Evolutionary conservation across 768 basidiomycete species (phyloP), one percentile per base, ranked within the genome.

Genomic region (Phaffia tasmanica): DNA sequence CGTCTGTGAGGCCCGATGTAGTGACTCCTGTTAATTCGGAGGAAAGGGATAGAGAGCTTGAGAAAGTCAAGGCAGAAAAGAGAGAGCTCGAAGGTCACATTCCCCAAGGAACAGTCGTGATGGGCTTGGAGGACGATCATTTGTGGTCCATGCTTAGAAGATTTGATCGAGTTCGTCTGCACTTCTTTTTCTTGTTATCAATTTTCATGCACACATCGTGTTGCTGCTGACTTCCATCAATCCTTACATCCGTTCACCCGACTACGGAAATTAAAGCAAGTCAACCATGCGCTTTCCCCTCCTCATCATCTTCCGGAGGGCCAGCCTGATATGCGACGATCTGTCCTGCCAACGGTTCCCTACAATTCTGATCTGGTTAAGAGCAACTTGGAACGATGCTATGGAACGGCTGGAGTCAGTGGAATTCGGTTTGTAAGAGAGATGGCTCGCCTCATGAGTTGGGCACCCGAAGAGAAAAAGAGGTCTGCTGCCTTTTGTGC

Each of bases 291-390:
- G 48, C 75, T 79, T 16, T 74, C 74, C 11, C 76, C 77, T 0
- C 75, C 78, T 1, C 72, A 72, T 27, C 67, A 71, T 30, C 72
- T 76, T 0, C 77, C 77, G 1, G 61, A 71, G 0, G 71, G 70
- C n/a, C 75, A 79, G 64, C 78, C 77, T 19, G 78, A 79, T 64
- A 74, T 79, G 14, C 78, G 78, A 48, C 73, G 71, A 0, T 74
- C 76, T 6, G 73, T 71, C n/a, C 74, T 78, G 6, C 77, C 78
- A 4, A 72, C 74, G 55, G 72, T 79, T 1, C 77, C 77, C 0
- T 78, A 75, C 57, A 74, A 77, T 70, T 74, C 75, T 1, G 77
- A 78, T 51, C 69, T 73, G 21, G 71, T 79, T 65, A 75, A 76
- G 70, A 72, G 73, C 18, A 78, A 78, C 68, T 67, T 78, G 62